Evolutionary conservation across 225 moss, liverwort and hornwort species (phyloP).

Genomic region (Marchantia paleacea): DNA sequence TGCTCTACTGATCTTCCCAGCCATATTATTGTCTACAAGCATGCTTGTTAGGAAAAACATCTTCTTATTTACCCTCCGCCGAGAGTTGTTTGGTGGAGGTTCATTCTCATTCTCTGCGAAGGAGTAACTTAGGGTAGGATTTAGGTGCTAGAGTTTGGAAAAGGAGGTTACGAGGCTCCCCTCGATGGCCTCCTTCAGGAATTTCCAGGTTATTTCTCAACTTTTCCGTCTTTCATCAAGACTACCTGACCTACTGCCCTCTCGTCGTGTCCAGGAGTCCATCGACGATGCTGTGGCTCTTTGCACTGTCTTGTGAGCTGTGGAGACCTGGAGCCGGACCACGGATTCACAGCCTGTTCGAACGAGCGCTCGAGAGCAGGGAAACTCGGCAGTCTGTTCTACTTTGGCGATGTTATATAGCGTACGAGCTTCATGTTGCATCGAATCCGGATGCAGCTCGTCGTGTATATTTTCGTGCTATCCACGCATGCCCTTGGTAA

Average conservation of each 20-base stretch:
- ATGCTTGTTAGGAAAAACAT: too few species aligned
- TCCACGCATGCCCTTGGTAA: slow-evolving; percentile 98
- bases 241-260: neutral
- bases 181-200: neutral
- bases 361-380: slow-evolving; percentile 77
- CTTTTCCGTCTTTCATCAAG: neutral
- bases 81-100: too few species aligned
- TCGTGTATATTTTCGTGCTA: slow-evolving; percentile 95
- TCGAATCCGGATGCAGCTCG: slow-evolving; percentile 70
- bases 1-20: too few species aligned
- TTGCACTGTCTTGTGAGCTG: slow-evolving; percentile 76
- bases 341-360: slow-evolving; percentile 83
- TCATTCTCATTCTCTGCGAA: neutral
- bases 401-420: slow-evolving; percentile 85
- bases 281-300: slow-evolving; percentile 81
- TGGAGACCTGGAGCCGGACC: slow-evolving; percentile 47
- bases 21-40: too few species aligned
- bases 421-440: slow-evolving; percentile 71
- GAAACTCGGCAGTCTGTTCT: slow-evolving; percentile 85
- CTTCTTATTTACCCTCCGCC: too few species aligned
- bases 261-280: slow-evolving; percentile 44
- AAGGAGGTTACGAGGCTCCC: neutral
- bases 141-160: neutral
- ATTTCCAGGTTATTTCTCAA: neutral
- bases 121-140: neutral